Evolutionary conservation across 306 rosid species (phyloP).

Genomic region (Adenanthera pavonina): DNA sequence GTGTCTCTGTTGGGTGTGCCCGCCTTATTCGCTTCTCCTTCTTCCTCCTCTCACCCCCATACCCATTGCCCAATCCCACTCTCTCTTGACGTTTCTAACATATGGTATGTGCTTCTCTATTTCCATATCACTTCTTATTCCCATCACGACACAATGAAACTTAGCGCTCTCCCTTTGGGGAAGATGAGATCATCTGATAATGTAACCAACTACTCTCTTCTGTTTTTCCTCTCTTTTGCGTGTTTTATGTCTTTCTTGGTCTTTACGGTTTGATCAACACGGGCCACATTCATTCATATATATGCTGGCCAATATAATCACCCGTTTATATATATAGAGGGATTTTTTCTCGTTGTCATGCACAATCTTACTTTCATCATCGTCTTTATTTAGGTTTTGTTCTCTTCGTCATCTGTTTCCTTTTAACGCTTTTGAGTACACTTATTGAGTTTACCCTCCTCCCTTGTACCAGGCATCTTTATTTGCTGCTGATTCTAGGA

Average conservation of each 20-base stretch:
- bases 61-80: neutral
- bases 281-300: no score
- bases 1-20: neutral
- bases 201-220: neutral
- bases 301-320: neutral
- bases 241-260: neutral
- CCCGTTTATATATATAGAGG: neutral
- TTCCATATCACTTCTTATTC: neutral
- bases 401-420: neutral
- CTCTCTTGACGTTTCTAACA: neutral
- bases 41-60: neutral
- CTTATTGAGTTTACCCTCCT: conserved; percentile 16
- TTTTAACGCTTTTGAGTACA: neutral
- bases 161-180: neutral
- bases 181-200: neutral
- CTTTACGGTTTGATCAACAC: neutral
- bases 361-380: neutral
- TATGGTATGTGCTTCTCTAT: neutral
- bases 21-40: conserved; percentile 4
- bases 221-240: neutral
- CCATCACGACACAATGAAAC: neutral
- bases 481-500: conserved; percentile 44
- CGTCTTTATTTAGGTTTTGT: neutral
- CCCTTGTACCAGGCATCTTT: conserved; percentile 49
- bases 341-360: neutral